Base-by-base conservation (phyloP, 257 asterid species). In the Phtheirospermum japonicum region DNA sequence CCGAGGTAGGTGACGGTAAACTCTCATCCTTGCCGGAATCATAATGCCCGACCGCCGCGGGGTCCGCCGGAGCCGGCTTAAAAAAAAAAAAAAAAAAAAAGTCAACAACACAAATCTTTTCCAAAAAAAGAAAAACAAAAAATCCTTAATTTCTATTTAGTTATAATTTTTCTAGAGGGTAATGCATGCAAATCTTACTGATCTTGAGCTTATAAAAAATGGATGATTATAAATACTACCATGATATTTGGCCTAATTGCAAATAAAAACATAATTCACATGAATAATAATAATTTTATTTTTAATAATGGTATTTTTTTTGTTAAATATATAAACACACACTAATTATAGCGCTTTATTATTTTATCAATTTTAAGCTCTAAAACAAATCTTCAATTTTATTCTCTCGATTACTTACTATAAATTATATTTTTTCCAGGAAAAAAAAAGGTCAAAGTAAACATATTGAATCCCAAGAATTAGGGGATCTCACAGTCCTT, bases 1-100 rank as follows among this genome's bases (percentile, higher is more conserved):
- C 80, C 3, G 86, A 80, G 31, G 81, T 77, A 0, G 88, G 86
- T 2, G 90, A 85, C 2, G 86, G 1, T 84, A 85, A 72, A 4
- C 16, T 57, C 2, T 31, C 63, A 33, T 71, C 79, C 36, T 77
- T 67, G 0, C 73, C 63, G 6, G 80, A 78, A 43, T 75, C 84
- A 31, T 65, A 77, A n/a, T n/a, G n/a, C n/a, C n/a, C n/a, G n/a
- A 30, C 45, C 45, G 46, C 63, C 20, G 17, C 20, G 9, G 18
- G 33, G 0, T 6, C 6, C 54, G n/a, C 39, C 7, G 10, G 4
- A 23, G 10, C 52, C 11, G 53, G 43, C 11, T n/a, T n/a, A n/a
- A n/a, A n/a, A n/a, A n/a, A n/a, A n/a, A 33, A 33, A 33, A 33
- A 33, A 33, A 33, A 33, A 33, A 1, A 2, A 23, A 23, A 23